Evolutionary conservation across 257 asterid genomes (phyloP), one percentile per base, ranked within the genome.

Genomic region (Jacaranda mimosifolia): DNA sequence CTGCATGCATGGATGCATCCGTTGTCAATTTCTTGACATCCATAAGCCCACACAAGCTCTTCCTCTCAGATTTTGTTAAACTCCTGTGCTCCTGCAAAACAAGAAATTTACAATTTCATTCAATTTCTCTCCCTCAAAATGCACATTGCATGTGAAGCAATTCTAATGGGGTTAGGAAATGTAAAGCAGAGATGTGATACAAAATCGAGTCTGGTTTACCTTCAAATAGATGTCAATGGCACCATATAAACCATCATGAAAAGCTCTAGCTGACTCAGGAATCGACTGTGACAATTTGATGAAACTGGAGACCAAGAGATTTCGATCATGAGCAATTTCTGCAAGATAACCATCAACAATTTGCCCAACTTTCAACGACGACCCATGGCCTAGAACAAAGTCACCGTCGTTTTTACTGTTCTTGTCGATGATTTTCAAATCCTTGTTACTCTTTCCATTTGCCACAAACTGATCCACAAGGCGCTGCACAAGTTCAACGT

Each of bases 1-100:
- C 97, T 26, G 99, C 99, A 49, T 89, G 98, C 92, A 89, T 91
- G 14, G 97, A 86, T 6, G 90, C 96, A 21, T 87, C 91, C 15
- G 86, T 42, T 0, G 92, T 89, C 73, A 94, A 62, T 76, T 89
- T 92, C 85, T 86, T 89, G 74, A 90, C 91, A 18, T 94, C 94
- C 89, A 94, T 86, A 40, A 94, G 83, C 63, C 91, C 89, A 36
- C 98, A 94, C 56, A 94, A 75, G 68, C 21, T 85, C 86, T 91
- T 94, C 90, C 68, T 92, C 72, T 92, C 99, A 4, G 89, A 43
- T 85, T 94, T 94, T 0, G 94, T 77, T 63, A 92, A 76, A 43
- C 70, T 82, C 43, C 79, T 83, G 82, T 91, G 96, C 79, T 83
- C 95, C 99, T 92, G 56, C 53, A 76, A 65, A 32, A 67, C 39